Evolutionary conservation across 1,284 basidiomycete species (phyloP), one percentile per base, ranked within the genome.

Genomic region (Cryptococcus amylolentus): DNA sequence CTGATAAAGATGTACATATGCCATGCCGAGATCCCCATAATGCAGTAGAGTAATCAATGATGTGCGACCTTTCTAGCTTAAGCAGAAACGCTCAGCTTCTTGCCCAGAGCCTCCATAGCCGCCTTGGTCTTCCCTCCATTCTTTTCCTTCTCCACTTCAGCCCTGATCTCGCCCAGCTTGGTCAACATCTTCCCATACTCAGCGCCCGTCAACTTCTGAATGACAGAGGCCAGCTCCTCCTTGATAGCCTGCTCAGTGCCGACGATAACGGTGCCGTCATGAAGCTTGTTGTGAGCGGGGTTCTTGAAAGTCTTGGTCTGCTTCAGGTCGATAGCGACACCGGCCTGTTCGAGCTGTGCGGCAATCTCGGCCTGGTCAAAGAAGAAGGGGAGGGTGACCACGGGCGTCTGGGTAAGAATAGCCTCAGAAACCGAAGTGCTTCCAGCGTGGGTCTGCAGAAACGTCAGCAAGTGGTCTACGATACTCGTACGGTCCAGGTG

Each of bases 211-310:
- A 65, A 37, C 38, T 27, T 47, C 4, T 31, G 14, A 60, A 58
- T 62, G 9, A 58, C 43, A 2, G 61, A 48, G 14, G 27, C 43
- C 50, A 67, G 44, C 52, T 69, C 66, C 4, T 51, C 51, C 54
- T 61, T 67, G 55, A 69, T 63, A 18, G 65, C 63, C 37, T 61
- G 60, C 35, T 67, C 65, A 2, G 65, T 67, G 13, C 67, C 65
- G n/a, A 63, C 46, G 38, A 67, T 49, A 20, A 54, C 38, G 12
- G 67, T 65, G 2, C 67, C 63, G 46, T 64, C 61, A 51, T 64
- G 60, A 2, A 65, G 56, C 49, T 54, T 64, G 31, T 55, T 57
- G 52, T 53, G 59, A n/a, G 46, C 43, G 12, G 51, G 42, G 5
- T 55, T 44, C 4, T 37, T 20, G 54, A 68, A 66, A 8, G 62